phyloP scores from a whole-genome alignment of 495 filamentous ascomycete genomes.

The Penicillium soppii region DNA sequence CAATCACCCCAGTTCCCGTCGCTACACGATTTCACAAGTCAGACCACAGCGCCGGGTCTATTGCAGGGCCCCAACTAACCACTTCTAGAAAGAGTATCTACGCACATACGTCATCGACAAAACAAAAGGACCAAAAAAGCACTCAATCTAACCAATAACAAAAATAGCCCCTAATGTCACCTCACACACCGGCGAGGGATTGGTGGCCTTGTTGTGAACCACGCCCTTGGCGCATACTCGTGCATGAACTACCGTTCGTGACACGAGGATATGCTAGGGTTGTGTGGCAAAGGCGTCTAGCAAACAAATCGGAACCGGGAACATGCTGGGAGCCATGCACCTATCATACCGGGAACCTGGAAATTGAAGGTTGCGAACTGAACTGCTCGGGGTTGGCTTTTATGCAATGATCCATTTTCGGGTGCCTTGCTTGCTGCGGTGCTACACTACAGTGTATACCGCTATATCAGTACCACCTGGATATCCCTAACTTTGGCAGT shows the following conservation, averaged over 20 bases:
- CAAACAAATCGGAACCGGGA: not conserved
- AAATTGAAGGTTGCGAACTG: too few relatives aligned
- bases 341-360: not conserved
- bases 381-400: not conserved
- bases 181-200: not conserved
- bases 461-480: not conserved
- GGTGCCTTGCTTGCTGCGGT: not conserved
- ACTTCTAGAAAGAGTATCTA: not conserved
- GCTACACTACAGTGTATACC: not conserved
- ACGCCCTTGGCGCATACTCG: not conserved
- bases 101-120: not conserved
- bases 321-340: not conserved
- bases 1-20: not conserved
- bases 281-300: not conserved
- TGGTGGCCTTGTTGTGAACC: constrained; percentile 3
- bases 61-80: not conserved
- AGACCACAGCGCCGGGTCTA: not conserved
- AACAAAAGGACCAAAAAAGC: not conserved
- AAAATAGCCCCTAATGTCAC: not conserved
- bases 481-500: not conserved
- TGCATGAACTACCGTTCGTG: not conserved
- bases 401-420: not conserved
- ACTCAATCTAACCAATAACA: not conserved
- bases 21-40: not conserved
- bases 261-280: not conserved